Evolutionary conservation across 768 basidiomycete genomes (phyloP), one percentile per base, ranked within the genome.

Genomic region (Aureoboletus auriporus): DNA sequence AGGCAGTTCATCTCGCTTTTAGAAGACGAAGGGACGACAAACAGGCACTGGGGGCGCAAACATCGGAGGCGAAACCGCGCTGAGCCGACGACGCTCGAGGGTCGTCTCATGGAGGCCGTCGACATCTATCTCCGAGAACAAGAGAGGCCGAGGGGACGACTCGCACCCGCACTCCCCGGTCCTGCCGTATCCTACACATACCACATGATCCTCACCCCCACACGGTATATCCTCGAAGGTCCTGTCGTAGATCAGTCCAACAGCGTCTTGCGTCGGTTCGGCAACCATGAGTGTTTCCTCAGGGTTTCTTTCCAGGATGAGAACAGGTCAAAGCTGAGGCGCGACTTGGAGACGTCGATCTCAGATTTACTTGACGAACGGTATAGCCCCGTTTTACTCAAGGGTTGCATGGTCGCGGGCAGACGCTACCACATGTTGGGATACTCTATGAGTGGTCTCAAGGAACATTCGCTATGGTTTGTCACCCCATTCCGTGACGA

Each of bases 391-490:
- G 53, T 63, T 12, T 51, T 77, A 20, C 54, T 66, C 27, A 36
- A 55, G 0, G 75, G 75, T 0, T 58, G 70, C 9, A 16, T 14
- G 4, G 61, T 79, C 10, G 78, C 71, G 3, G 78, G 78, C 8
- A 67, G 77, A 28, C 50, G 52, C 0, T 79, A 71, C 52, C 50
- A 75, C 3, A 71, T 79, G 56, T 56, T 80, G 23, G 79, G 74
- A 5, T 79, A 79, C 48, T 78, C 77, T 3, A 76, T 75, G 70
- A 77, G 75, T 42, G 78, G 78, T 4, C 61, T 79, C 45, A 71
- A 70, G 50, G 69, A 76, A 37, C 75, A 79, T 44, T 72, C 74
- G 0, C 66, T 78, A 41, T 73, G 71, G 62, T 80, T 80, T 49
- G 73, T 78, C 20, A 66, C 69, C 8, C 69, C 72, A 0, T 80